These are phyloP conservation scores for Phaffia rhodozyma DNA, from an alignment of 1,284 basidiomycete genomes.

Conservation along the genomic window DNA sequence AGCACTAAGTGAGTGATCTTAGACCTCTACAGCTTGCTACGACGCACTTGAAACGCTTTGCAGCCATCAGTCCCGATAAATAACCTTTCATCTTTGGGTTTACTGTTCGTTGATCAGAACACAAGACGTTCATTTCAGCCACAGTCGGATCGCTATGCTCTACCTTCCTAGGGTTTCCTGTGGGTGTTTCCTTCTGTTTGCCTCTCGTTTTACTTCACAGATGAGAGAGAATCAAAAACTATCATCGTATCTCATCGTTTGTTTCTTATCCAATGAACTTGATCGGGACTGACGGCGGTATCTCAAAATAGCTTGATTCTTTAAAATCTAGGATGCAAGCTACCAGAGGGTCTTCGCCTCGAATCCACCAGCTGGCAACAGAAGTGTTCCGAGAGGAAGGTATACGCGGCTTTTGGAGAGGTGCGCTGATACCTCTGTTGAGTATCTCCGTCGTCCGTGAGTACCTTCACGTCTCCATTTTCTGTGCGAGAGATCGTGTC, in stretches of 20 bases:
- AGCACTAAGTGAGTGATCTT: background rate
- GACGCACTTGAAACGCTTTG: background rate
- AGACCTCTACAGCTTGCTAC: background rate
- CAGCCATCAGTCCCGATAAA: background rate
- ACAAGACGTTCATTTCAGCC: conserved; percentile 18
- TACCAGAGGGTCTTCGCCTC: conserved; percentile 56
- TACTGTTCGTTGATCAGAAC: background rate
- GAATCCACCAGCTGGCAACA: conserved; percentile 45
- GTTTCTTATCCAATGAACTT: background rate
- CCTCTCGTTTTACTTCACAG: background rate
- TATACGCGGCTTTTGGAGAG: conserved; percentile 74
- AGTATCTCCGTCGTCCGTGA: conserved; percentile 85
- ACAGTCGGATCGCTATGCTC: conserved; percentile 20
- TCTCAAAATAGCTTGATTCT: conserved; percentile 49
- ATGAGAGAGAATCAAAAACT: background rate
- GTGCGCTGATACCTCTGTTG: conserved; percentile 76
- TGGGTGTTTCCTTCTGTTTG: background rate
- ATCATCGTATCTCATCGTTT: background rate
- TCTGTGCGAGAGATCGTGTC: background rate
- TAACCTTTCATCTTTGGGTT: background rate
- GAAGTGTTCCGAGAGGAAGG: conserved; percentile 76
- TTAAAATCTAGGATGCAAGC: conserved; percentile 76
- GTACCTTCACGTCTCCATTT: conserved; percentile 31
- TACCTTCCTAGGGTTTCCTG: conserved; percentile 25
- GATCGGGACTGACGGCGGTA: background rate